phyloP scores from a whole-genome alignment of 306 rosid genomes.

The Castanea crenata region DNA sequence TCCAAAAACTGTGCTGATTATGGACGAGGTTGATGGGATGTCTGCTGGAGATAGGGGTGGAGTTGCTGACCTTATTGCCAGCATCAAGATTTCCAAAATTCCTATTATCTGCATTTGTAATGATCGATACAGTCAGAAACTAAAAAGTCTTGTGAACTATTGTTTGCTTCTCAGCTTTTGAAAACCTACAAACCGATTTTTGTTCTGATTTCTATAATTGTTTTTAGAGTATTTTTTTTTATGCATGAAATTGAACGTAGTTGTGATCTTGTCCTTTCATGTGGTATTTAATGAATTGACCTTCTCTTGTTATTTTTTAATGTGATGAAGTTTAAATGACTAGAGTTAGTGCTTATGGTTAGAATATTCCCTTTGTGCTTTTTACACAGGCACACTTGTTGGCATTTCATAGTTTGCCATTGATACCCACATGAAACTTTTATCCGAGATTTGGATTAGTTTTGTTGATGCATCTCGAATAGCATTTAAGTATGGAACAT shows the following conservation, averaged over 20 bases:
- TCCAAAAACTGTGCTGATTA: slow-evolving; percentile 80
- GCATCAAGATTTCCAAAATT: slow-evolving; percentile 87
- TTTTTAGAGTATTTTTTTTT: not conserved
- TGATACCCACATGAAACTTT: not conserved
- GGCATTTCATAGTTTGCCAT: not conserved
- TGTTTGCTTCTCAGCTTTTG: slow-evolving; percentile 88
- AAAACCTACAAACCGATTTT: slow-evolving; percentile 94
- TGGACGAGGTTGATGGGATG: slow-evolving; percentile 99
- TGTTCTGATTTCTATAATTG: not conserved
- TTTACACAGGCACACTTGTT: not conserved
- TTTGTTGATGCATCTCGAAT: not conserved
- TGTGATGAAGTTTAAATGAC: not conserved
- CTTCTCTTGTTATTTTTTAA: not conserved
- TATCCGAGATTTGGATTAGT: not conserved
- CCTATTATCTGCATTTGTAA: slow-evolving; percentile 97
- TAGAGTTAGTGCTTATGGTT: not conserved
- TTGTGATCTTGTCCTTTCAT: slow-evolving; percentile 4
- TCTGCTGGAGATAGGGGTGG: slow-evolving; percentile 99
- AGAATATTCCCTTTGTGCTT: not conserved
- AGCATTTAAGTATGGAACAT: not conserved
- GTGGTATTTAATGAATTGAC: not conserved
- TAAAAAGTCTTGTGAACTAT: slow-evolving; percentile 93
- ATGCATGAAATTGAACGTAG: not conserved
- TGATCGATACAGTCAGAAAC: slow-evolving; percentile 96
- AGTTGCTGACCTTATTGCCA: slow-evolving; percentile 87